Conservation (phyloP, 2,329 filamentous ascomycete species). For the Cadophora sp. region DNA sequence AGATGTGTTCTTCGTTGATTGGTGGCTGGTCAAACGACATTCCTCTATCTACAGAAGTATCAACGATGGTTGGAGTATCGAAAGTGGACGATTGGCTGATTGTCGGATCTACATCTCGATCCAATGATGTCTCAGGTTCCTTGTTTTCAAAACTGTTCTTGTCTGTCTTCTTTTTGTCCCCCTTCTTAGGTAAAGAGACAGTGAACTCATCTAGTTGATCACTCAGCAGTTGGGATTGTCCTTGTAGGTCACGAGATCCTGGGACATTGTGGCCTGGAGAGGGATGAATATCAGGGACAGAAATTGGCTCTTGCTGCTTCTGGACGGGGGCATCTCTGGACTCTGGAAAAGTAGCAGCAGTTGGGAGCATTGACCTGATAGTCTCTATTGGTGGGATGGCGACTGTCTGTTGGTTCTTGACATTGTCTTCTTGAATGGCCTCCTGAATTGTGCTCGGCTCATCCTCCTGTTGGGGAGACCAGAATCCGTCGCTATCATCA, state of each 20-base stretch:
- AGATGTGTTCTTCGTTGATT: conserved; percentile 28
- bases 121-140: conserved; percentile 4
- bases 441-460: conserved; percentile 13
- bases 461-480: conserved; percentile 41
- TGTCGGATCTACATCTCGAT: conserved; percentile 2
- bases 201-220: conserved; percentile 26
- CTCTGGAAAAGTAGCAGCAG: not conserved
- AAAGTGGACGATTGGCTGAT: not conserved
- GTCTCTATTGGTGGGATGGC: not conserved
- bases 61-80: conserved; percentile 21
- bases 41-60: conserved; percentile 18
- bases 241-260: conserved; percentile 8
- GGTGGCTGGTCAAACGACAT: conserved; percentile 25
- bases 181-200: conserved; percentile 26
- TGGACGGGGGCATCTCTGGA: not conserved
- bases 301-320: not conserved
- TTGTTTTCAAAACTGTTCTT: conserved; percentile 14
- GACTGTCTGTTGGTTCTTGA: not conserved
- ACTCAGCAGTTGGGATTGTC: conserved; percentile 15
- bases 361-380: not conserved
- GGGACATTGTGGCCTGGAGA: not conserved
- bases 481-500: conserved; percentile 43
- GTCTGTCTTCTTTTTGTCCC: conserved; percentile 27
- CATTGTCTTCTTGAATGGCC: not conserved
- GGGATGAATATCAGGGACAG: not conserved